These are phyloP conservation scores for Fusarium anthophilum DNA, from an alignment of 2,329 filamentous ascomycete species.

Conservation along the genomic window DNA sequence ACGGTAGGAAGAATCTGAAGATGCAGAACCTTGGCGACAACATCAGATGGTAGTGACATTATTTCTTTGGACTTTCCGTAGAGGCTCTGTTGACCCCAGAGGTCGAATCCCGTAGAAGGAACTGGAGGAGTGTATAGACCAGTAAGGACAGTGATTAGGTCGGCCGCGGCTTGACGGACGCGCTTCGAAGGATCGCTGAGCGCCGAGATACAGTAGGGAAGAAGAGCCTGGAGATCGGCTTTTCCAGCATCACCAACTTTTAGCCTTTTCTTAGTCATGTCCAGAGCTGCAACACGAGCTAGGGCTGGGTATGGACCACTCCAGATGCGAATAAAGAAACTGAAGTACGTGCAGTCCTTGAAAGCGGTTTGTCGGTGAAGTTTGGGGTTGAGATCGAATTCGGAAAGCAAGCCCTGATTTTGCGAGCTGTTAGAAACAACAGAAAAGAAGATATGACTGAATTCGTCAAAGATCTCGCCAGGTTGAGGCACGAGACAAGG, in stretches of 20 bases:
- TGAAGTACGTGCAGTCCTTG: conserved; percentile 73
- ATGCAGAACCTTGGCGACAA: conserved; percentile 69
- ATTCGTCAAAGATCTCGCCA: conserved; percentile 64
- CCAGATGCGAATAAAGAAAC: conserved; percentile 81
- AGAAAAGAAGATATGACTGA: conserved; percentile 67
- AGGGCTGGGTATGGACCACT: conserved; percentile 75
- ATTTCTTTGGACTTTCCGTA: conserved; percentile 68
- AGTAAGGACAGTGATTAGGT: conserved; percentile 68
- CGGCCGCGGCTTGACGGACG: conserved; percentile 79
- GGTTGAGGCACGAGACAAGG: conserved; percentile 64
- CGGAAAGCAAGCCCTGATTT: conserved; percentile 51
- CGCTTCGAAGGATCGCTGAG: conserved; percentile 79
- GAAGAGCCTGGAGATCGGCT: conserved; percentile 77
- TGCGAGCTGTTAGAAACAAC: conserved; percentile 58
- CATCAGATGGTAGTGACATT: conserved; percentile 66
- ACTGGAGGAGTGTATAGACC: conserved; percentile 54
- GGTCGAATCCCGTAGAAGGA: conserved; percentile 51
- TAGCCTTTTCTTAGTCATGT: conserved; percentile 67
- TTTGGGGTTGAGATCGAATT: conserved; percentile 64
- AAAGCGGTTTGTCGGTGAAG: conserved; percentile 64
- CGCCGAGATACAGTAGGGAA: conserved; percentile 83
- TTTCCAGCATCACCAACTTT: conserved; percentile 58
- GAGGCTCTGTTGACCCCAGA: conserved; percentile 71
- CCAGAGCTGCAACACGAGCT: conserved; percentile 74
- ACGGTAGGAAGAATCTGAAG: conserved; percentile 76